Percentiles rank a stretch among this genome's conserved stretches.
Conservation (phyloP, 768 basidiomycete species). For the Suillus subluteus region DNA sequence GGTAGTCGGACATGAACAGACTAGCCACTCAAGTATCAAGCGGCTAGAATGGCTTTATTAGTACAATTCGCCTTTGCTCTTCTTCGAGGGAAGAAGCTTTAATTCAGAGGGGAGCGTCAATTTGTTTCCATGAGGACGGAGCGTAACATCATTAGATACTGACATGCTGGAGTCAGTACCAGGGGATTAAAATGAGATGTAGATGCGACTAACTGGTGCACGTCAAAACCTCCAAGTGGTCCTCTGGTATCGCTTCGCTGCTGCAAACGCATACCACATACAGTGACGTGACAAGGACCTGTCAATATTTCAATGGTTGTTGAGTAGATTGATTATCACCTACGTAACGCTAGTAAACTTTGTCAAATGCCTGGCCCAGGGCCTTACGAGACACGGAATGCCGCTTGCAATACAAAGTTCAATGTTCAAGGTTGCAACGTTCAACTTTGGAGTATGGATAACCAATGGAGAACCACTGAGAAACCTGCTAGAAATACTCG, state of each 20-base stretch:
- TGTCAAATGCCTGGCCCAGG: not conserved
- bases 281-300: not conserved
- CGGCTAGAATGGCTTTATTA: not conserved
- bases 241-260: not conserved
- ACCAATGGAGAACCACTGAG: not conserved
- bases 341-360: not conserved
- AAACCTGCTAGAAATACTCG: not conserved
- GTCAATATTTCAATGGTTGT: not conserved
- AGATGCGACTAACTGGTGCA: not conserved
- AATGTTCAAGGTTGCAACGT: not conserved
- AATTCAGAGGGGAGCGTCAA: not conserved
- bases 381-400: conserved; percentile 3
- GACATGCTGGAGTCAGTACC: not conserved
- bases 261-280: not conserved
- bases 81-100: not conserved
- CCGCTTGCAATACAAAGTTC: not conserved
- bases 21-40: not conserved
- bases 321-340: not conserved
- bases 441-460: not conserved
- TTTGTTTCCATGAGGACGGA: not conserved
- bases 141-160: not conserved
- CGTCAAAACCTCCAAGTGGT: not conserved
- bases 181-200: not conserved
- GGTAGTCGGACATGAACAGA: not conserved
- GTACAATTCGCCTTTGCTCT: not conserved